These are phyloP conservation scores for Termitomyces titanicus DNA, from an alignment of 768 basidiomycete genomes.

Conservation along the genomic window DNA sequence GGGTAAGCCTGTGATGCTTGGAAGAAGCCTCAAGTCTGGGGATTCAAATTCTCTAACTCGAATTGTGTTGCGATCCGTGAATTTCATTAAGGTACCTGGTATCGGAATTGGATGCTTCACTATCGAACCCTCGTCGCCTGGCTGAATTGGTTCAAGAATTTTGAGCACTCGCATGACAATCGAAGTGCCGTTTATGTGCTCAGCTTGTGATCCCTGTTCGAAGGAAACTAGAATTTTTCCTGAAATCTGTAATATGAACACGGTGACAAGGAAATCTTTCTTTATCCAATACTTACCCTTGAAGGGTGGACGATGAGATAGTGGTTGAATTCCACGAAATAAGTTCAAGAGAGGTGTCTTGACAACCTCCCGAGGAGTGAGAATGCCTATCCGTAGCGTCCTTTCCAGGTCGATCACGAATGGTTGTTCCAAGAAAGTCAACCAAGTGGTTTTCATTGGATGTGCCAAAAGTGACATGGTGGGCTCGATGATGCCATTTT, in stretches of 20 bases:
- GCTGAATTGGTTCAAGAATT: background rate
- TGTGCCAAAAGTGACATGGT: too few relatives aligned
- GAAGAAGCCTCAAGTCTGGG: background rate
- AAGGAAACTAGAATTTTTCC: background rate
- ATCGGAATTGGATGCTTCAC: background rate
- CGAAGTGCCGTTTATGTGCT: background rate
- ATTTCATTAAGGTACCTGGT: background rate
- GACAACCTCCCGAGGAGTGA: too few relatives aligned
- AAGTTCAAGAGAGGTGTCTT: too few relatives aligned
- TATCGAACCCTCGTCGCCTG: background rate
- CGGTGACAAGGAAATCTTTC: background rate
- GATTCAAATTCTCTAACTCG: background rate
- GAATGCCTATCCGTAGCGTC: too few relatives aligned
- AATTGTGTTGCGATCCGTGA: background rate
- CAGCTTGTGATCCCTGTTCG: background rate
- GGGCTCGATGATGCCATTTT: background rate
- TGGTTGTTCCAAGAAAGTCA: too few relatives aligned
- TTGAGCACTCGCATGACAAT: slow-evolving; percentile 2
- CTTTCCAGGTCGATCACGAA: too few relatives aligned
- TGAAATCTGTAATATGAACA: background rate
- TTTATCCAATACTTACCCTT: background rate
- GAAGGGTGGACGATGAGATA: background rate
- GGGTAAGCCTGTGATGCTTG: background rate
- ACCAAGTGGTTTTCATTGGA: too few relatives aligned
- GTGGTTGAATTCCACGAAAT: too few relatives aligned